phyloP scores from a whole-genome alignment of 2,329 filamentous ascomycete species.

The Fusarium sororula region DNA sequence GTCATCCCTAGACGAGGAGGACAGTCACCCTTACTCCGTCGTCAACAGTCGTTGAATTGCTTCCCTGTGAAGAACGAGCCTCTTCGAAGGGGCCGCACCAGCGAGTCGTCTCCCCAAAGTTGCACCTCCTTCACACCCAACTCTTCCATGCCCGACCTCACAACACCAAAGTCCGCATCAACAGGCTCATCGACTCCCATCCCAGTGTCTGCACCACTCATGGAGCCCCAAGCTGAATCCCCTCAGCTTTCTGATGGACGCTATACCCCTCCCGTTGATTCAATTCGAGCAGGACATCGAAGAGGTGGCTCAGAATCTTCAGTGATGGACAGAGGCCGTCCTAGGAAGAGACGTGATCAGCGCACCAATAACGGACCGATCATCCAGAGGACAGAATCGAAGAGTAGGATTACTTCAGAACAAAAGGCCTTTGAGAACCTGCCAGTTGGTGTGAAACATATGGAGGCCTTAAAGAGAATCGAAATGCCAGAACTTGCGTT shows the following conservation, averaged over 20 bases:
- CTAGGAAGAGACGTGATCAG: constrained; percentile 61
- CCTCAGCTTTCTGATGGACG: constrained; percentile 56
- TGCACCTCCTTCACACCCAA: constrained; percentile 52
- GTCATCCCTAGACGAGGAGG: constrained; percentile 58
- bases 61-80: constrained; percentile 58
- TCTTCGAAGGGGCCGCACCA: constrained; percentile 53
- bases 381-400: constrained; percentile 53
- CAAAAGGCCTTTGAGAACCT: constrained; percentile 67
- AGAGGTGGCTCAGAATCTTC: constrained; percentile 66
- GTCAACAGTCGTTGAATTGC: constrained; percentile 55
- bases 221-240: constrained; percentile 53
- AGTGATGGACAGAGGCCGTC: constrained; percentile 69
- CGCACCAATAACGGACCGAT: constrained; percentile 50
- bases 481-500: constrained; percentile 58
- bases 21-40: constrained; percentile 36
- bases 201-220: constrained; percentile 58
- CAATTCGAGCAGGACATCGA: constrained; percentile 51
- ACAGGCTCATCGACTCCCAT: constrained; percentile 54
- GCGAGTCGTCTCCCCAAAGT: constrained; percentile 56
- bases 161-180: constrained; percentile 56
- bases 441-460: constrained; percentile 65
- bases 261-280: constrained; percentile 41
- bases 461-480: constrained; percentile 61
- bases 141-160: constrained; percentile 50
- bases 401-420: constrained; percentile 60